Base-by-base conservation (phyloP, 1,284 basidiomycete genomes). In the Agaricales sp. region DNA sequence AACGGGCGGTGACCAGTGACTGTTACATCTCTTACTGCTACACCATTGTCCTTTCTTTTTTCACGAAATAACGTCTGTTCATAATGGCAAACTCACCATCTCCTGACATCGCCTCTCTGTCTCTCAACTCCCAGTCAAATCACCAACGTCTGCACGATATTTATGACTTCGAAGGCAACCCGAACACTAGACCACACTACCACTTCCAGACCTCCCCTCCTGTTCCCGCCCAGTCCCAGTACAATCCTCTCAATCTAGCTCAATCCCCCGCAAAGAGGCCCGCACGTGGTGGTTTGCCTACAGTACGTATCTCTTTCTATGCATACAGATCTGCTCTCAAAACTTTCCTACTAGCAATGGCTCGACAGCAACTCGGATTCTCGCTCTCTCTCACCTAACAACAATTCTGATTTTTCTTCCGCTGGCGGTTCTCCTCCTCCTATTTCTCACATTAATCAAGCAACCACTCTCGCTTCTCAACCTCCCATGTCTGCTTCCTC, bases 391-490 rank as follows among this genome's bases (percentile, higher is more conserved):
- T 90, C 87, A n/a, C 87, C 86, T 39, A 80, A 85, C 59, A 86
- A 87, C 61, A 88, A 81, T 61, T 88, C 85, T 21, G 87, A 90
- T 67, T 80, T 89, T 65, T 88, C 86, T 50, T 89, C 87, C 60
- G 78, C 82, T 57, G 84, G 84, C 60, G 84, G 84, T 54, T 88
- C 87, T 46, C 86, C 86, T 22, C 44, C 44, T 37, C 80, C 82
- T 54, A 70, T 80, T 66, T 66, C 70, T 47, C 76, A 81, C 63
- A 68, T 83, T 58, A 68, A 68, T 52, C 63, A 41, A 20, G 39
- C 72, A 41, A 63, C 73, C 50, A 68, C 75, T 55, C 62, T 75
- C 35, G 68, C 63, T 16, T 66, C 78, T 6, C 66, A 69, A 38
- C 74, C 74, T 16, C 74, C 75, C 50, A 68, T 64, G 55, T 71